Conservation (phyloP, 2,329 filamentous ascomycete species). For the Scolecobasidium constrictum region DNA sequence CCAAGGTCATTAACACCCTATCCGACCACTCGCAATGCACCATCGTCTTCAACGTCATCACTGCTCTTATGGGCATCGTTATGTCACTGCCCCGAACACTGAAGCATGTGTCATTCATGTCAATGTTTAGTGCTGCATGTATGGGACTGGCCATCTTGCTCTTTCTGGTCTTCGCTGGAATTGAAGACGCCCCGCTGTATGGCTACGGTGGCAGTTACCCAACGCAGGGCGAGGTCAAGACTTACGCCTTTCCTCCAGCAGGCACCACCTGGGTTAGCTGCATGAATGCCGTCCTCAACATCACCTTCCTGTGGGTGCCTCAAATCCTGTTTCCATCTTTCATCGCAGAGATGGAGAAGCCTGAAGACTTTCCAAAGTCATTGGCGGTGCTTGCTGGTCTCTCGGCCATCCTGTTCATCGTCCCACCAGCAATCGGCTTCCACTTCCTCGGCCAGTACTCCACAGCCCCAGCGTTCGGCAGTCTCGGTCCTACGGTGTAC, state of each 20-base stretch:
- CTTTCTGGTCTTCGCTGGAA: conserved; percentile 38
- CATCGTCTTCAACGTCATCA: conserved; percentile 37
- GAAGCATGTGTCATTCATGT: conserved; percentile 39
- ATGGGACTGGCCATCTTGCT: conserved; percentile 40
- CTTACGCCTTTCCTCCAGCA: conserved; percentile 36
- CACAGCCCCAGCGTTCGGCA: conserved; percentile 39
- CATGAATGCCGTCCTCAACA: conserved; percentile 40
- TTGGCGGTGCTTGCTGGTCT: conserved; percentile 35
- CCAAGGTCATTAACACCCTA: conserved; percentile 38
- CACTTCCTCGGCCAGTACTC: conserved; percentile 38
- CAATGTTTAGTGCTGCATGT: conserved; percentile 37
- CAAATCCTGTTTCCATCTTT: conserved; percentile 43
- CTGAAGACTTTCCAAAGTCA: conserved; percentile 40
- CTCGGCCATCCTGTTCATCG: conserved; percentile 37
- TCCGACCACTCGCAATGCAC: conserved; percentile 39
- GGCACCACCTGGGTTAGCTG: conserved; percentile 37
- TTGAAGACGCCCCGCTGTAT: conserved; percentile 32
- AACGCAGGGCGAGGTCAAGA: conserved; percentile 30
- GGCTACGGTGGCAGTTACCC: conserved; percentile 38
- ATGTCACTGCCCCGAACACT: conserved; percentile 36
- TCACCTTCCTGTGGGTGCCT: conserved; percentile 40
- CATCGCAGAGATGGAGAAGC: conserved; percentile 39
- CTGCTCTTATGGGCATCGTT: conserved; percentile 34
- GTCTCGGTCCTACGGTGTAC: conserved; percentile 31
- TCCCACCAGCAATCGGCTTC: conserved; percentile 39